phyloP scores from a whole-genome alignment of 2,329 filamentous ascomycete species.

The Aschersonia sp. region DNA sequence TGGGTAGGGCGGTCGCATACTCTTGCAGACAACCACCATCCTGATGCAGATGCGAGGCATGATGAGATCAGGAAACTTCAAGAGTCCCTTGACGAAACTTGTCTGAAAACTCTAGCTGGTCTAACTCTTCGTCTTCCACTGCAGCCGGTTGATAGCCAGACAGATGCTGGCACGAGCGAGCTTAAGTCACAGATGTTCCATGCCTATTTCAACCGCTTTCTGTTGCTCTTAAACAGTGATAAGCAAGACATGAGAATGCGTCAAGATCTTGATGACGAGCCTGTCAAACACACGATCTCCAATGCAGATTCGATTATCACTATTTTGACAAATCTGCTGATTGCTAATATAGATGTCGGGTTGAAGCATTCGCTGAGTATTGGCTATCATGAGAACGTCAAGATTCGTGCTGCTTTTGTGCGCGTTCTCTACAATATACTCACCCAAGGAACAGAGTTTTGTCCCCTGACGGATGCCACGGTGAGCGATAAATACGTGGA shows the following conservation, averaged over 20 bases:
- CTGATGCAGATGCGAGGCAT: constrained; percentile 26
- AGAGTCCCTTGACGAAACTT: constrained; percentile 51
- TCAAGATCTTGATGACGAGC: constrained; percentile 16
- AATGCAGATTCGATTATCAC: constrained; percentile 51
- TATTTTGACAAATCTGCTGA: constrained; percentile 54
- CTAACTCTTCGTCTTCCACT: constrained; percentile 52
- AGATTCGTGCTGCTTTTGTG: constrained; percentile 56
- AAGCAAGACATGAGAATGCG: constrained; percentile 22
- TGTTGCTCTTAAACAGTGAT: constrained; percentile 50
- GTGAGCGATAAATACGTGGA: constrained; percentile 57
- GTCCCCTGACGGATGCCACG: constrained; percentile 50
- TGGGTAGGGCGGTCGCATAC: constrained; percentile 52
- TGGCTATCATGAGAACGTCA: constrained; percentile 55
- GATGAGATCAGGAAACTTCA: constrained; percentile 46
- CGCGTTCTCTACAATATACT: constrained; percentile 58
- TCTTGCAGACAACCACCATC: constrained; percentile 25
- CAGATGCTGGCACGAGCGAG: constrained; percentile 52
- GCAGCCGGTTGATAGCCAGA: constrained; percentile 50
- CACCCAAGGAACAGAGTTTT: constrained; percentile 59
- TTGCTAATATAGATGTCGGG: constrained; percentile 58
- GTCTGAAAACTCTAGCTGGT: constrained; percentile 48
- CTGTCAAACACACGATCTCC: constrained; percentile 37
- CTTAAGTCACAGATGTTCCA: constrained; percentile 60
- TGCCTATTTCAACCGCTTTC: constrained; percentile 55
- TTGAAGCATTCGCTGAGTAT: constrained; percentile 57